Evolutionary conservation across 148 eudicot genomes (phyloP), one percentile per base, ranked within the genome.

Genomic region (Cornus controversa): DNA sequence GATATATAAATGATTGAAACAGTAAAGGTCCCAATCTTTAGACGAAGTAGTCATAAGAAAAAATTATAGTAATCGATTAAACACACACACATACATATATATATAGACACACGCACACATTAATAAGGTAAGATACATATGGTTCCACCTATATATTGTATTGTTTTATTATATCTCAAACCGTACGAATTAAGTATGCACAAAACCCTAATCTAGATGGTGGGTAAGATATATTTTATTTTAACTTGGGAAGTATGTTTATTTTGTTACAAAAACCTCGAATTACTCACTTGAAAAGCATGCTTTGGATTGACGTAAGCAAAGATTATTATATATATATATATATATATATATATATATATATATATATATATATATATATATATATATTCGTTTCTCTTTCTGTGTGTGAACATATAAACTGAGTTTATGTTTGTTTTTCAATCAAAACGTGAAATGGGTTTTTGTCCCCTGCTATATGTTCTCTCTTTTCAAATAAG

Each of bases 261-360:
- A 63, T 63, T 40, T 74, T 63, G 10, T 74, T 74, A 14, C n/a
- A 22, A 34, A 6, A 6, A 18, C 71, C 71, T 74, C 77, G 77
- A 74, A 50, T 62, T 62, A 8, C 77, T 74, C 67, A 62, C 34
- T 73, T 74, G 66, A 45, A 74, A 74, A 60, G 54, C 63, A 74
- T 36, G 68, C 68, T 62, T 60, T 8, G 28, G 22, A 24, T 23
- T 60, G 67, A 60, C 67, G 67, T n/a, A 60, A 73, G 76, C 54
- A 62, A 60, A 36, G 45, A 6, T 22, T 73, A 60, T n/a, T 6
- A 54, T 14, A 54, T 3, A 54, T 18, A 54, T 18, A 54, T 18
- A 54, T 54, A 18, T 54, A 18, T 54, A 16, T 54, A 18, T 54
- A 16, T n/a, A 2, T 6, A 54, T 14, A 54, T 3, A 54, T 18